A percentile compares a stretch with the other conserved stretches of the same genome.
Conservation (phyloP, 1,139 yeast genomes). For the Pichia sp. region DNA sequence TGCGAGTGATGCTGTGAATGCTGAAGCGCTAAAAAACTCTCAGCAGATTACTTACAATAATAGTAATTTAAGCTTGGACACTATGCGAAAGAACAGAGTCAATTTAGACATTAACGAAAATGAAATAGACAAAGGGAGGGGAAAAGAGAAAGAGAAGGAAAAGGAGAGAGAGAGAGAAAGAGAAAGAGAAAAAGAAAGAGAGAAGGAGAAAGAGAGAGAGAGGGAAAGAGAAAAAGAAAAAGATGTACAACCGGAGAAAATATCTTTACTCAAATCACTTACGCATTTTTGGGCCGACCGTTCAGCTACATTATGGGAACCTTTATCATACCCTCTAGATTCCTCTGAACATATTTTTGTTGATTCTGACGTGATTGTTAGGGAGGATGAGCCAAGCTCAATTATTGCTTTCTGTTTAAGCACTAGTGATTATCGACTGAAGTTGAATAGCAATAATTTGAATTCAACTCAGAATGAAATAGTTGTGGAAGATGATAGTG, state of each 20-base stretch:
- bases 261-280: conserved; percentile 75
- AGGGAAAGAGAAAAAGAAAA: conserved; percentile 3
- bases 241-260: conserved; percentile 46
- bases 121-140: conserved; percentile 6
- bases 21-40: conserved; percentile 17
- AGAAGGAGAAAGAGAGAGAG: not conserved
- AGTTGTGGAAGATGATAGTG: conserved; percentile 5
- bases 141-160: not conserved
- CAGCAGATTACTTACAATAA: not conserved
- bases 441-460: conserved; percentile 21
- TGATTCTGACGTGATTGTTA: conserved; percentile 86
- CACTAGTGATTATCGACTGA: conserved; percentile 64
- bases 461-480: not conserved
- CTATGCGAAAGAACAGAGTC: not conserved
- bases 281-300: conserved; percentile 97
- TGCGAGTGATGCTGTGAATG: conserved; percentile 75
- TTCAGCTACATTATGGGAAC: conserved; percentile 94
- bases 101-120: not conserved
- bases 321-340: conserved; percentile 75
- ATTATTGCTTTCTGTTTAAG: conserved; percentile 88
- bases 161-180: not conserved
- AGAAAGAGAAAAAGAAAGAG: not conserved
- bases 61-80: not conserved
- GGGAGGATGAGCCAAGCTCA: conserved; percentile 97
- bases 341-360: conserved; percentile 87